A percentile compares a stretch with the other conserved stretches of the same genome.
Evolutionary conservation across 176 grass and related monocot genomes (phyloP).

Genomic region (Cenchrus purpureus): DNA sequence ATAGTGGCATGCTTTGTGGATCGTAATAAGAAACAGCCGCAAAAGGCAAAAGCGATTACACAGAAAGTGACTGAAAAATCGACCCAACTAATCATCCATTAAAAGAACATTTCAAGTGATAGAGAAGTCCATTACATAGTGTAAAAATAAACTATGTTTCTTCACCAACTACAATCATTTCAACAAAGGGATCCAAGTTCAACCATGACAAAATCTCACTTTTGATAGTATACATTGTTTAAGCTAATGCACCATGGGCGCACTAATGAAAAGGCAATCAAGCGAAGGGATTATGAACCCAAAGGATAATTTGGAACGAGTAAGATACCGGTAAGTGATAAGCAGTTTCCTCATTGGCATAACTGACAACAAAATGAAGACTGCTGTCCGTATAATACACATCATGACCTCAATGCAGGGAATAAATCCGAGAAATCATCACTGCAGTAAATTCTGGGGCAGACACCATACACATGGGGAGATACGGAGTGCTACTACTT

Average conservation of each 20-base stretch:
- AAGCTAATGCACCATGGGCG: not conserved
- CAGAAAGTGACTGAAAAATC: conserved; percentile 35
- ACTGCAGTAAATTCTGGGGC: not conserved
- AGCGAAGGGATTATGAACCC: not conserved
- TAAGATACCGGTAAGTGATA: not conserved
- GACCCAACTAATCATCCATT: not conserved
- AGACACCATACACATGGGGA: not conserved
- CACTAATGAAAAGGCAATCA: not conserved
- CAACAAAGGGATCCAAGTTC: conserved; percentile 14
- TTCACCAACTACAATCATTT: conserved; percentile 34
- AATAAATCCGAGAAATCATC: not conserved
- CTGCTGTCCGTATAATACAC: not conserved
- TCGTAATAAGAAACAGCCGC: not conserved
- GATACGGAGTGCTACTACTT: not conserved
- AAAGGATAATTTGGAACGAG: not conserved
- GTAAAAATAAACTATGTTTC: conserved; percentile 27
- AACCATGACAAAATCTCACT: conserved; percentile 20
- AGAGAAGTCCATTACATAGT: not conserved
- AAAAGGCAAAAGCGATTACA: conserved; percentile 34
- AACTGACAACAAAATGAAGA: not conserved
- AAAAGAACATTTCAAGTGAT: not conserved
- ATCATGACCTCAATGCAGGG: not conserved
- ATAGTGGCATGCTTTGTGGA: not conserved
- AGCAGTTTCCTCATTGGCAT: not conserved
- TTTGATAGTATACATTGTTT: conserved; percentile 13